phyloP scores from a whole-genome alignment of 257 asterid genomes.

The Nicotiana benthamiana region DNA sequence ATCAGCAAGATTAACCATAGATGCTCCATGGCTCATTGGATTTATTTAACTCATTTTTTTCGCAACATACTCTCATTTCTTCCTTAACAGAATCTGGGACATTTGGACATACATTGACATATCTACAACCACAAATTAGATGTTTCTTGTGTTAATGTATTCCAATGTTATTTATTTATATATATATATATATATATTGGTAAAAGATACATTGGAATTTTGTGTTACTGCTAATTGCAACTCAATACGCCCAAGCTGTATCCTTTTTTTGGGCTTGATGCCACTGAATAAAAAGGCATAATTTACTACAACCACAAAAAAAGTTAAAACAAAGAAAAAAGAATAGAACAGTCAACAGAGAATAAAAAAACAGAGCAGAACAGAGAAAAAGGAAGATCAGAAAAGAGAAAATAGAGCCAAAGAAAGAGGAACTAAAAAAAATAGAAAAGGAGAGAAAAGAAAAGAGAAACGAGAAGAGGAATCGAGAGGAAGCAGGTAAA shows the following conservation, averaged over 20 bases:
- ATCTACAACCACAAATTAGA: neutral
- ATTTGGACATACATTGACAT: neutral
- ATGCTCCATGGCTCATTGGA: neutral
- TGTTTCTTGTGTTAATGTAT: neutral
- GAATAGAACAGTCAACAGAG: neutral
- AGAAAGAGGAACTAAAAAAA: too few species aligned
- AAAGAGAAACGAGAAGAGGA: too few species aligned
- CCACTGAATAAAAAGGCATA: neutral
- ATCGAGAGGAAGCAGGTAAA: too few species aligned
- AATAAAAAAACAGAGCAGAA: neutral
- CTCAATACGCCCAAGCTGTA: neutral
- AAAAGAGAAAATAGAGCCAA: too few species aligned
- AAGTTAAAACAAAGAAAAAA: too few species aligned
- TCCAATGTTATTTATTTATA: neutral
- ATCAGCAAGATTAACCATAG: neutral
- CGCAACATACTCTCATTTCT: neutral
- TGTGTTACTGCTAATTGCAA: neutral
- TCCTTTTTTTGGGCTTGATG: neutral
- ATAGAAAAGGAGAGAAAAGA: too few species aligned
- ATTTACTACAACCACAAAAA: neutral
- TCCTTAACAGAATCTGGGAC: neutral
- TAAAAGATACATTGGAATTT: neutral
- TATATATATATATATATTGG: too few species aligned
- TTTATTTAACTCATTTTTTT: neutral
- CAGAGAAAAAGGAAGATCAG: neutral